Conservation (phyloP, 192 early-diverging fungal species). For the Lobosporangium transversale region DNA sequence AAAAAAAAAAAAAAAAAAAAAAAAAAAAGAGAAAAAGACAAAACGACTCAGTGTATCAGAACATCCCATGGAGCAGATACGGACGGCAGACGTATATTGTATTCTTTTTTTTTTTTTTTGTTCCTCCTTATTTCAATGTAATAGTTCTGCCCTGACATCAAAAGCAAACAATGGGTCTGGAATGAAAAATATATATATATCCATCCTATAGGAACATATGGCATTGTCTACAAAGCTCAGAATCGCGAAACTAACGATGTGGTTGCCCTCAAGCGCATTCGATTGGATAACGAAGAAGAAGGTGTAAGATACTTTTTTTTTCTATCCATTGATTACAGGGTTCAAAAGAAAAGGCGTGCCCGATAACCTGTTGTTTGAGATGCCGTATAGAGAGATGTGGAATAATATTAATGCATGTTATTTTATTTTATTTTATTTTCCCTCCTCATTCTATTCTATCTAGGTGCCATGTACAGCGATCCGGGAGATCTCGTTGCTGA, state of each 20-base stretch:
- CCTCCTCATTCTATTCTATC: neutral
- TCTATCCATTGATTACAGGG: neutral
- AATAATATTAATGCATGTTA: neutral
- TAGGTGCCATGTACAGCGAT: slow-evolving; percentile 88
- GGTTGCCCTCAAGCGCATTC: slow-evolving; percentile 97
- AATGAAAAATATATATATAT: neutral
- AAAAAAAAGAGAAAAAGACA: too few species aligned
- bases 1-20: too few species aligned
- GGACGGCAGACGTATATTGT: neutral
- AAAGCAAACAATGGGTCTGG: neutral
- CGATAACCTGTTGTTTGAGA: neutral
- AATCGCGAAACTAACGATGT: slow-evolving; percentile 93
- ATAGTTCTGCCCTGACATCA: neutral
- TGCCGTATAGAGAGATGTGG: too few species aligned
- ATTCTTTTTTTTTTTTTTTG: neutral
- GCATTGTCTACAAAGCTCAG: slow-evolving; percentile 99
- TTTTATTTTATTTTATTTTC: neutral
- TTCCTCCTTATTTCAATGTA: neutral
- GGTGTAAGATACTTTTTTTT: slow-evolving; percentile 65
- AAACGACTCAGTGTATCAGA: neutral
- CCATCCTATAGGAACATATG: slow-evolving; percentile 88
- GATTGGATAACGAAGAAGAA: slow-evolving; percentile 90
- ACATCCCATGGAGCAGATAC: neutral
- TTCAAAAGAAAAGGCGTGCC: too few species aligned
- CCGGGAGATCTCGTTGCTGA: slow-evolving; percentile 86